Evolutionary conservation across 768 basidiomycete genomes (phyloP), one percentile per base, ranked within the genome.

Genomic region (Boletus reticulatus): DNA sequence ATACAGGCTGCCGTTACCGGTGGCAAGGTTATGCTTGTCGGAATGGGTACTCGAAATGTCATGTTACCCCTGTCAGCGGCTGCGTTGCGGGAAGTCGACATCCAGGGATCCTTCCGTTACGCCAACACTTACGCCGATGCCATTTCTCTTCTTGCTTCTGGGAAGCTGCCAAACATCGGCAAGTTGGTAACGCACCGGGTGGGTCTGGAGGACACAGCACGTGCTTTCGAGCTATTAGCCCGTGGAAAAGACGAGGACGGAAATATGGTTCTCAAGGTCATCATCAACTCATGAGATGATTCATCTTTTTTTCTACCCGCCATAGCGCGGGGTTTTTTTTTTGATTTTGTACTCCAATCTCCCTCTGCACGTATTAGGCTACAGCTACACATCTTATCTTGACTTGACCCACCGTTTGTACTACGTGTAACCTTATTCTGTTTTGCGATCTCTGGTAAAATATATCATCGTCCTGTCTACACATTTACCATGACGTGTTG

Each of bases 91-190:
- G 95, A 97, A 73, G 92, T 98, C 56, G 94, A 98, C 72, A 84
- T 98, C 64, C 83, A 85, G 58, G 95, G 94, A 61, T 90, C 89
- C 37, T 97, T 97, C 81, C 83, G 92, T 32, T 94, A 94, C 65
- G 87, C 88, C 56, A 85, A 93, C 75, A 94, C 92, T 11, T 98
- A 96, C 70, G 84, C 89, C 19, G 84, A 84, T n/a, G 96, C 95
- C 20, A 76, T 98, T 43, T 74, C 79, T 4, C 80, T 98, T 10
- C 82, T 94, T 17, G 62, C 73, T 68, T 82, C 84, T 6, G 88
- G 89, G 32, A 78, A 78, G 61, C 78, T 93, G 34, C 72, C 76
- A 41, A 81, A 84, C 59, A 75, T 89, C 42, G 80, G 82, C 58
- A 86, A 85, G 69, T 80, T 97, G 68, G 80, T 95, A 56, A 92